A percentile compares a stretch with the other conserved stretches of the same genome.
phyloP scores from a whole-genome alignment of 176 grass and related monocot species.

The Juncus effusus region DNA sequence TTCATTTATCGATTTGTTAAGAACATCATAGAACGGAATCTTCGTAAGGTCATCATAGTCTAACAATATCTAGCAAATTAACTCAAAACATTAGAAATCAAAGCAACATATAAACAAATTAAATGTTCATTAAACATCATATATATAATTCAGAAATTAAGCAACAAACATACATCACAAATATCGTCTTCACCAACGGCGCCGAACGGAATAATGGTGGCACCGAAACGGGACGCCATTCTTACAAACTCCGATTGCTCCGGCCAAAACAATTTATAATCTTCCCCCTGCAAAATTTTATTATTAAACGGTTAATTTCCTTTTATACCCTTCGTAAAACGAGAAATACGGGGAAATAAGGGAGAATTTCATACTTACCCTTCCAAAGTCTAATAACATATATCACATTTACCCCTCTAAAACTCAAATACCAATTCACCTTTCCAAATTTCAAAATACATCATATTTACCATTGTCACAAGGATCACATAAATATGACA shows the following conservation, averaged over 20 bases:
- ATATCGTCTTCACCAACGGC: constrained; percentile 87
- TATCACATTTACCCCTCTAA: no score
- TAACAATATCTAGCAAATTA: constrained; percentile 50
- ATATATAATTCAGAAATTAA: background rate
- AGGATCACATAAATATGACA: no score
- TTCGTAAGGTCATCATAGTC: constrained; percentile 86
- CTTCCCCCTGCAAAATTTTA: constrained; percentile 53
- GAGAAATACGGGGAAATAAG: no score
- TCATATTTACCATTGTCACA: no score
- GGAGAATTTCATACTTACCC: no score
- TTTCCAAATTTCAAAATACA: no score
- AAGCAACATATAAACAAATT: background rate
- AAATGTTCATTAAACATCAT: no score
- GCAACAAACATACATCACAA: constrained; percentile 51
- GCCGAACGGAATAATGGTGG: constrained; percentile 90
- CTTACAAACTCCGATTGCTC: constrained; percentile 82
- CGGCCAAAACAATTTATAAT: constrained; percentile 89
- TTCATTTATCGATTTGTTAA: constrained; percentile 56
- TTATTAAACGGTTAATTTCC: no score
- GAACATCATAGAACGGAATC: constrained; percentile 70
- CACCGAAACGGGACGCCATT: constrained; percentile 88
- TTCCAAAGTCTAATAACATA: no score
- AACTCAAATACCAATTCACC: no score
- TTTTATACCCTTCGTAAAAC: no score
- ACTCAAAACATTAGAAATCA: background rate